phyloP scores from a whole-genome alignment of 2,329 filamentous ascomycete genomes.

The Teratosphaeria epicoccoides region DNA sequence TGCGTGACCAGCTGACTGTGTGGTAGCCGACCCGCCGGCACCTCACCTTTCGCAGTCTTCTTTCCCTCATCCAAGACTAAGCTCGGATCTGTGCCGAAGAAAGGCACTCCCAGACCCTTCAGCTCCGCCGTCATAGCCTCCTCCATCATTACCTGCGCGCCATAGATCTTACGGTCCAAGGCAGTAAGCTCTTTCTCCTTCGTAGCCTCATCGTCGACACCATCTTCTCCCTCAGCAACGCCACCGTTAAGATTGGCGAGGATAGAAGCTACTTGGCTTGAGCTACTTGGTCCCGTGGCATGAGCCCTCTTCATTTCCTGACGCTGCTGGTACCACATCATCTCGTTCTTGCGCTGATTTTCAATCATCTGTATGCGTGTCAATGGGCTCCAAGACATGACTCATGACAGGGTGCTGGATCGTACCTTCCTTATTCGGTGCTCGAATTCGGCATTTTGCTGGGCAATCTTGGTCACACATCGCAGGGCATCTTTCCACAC shows the following conservation, averaged over 20 bases:
- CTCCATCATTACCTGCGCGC: conserved; percentile 49
- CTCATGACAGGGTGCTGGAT: conserved; percentile 1
- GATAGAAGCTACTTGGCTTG: conserved; percentile 23
- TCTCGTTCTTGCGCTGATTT: conserved; percentile 52
- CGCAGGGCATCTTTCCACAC: conserved; percentile 39
- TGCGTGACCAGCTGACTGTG: conserved; percentile 23
- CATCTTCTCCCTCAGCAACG: not conserved
- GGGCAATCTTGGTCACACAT: conserved; percentile 37
- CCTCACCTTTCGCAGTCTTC: conserved; percentile 8
- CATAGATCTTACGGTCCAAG: conserved; percentile 54
- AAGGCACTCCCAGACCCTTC: conserved; percentile 48
- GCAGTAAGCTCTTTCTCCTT: conserved; percentile 44
- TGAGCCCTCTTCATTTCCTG: conserved; percentile 26
- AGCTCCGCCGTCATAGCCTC: conserved; percentile 47
- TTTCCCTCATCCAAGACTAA: conserved; percentile 29
- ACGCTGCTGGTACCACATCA: conserved; percentile 40
- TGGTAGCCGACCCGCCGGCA: conserved; percentile 12
- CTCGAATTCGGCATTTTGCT: conserved; percentile 34
- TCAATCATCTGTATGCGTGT: conserved; percentile 43
- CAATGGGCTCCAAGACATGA: conserved; percentile 11
- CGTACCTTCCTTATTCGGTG: conserved; percentile 31
- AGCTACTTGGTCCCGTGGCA: conserved; percentile 17
- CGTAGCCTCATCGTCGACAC: conserved; percentile 7
- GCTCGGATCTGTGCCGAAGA: conserved; percentile 44
- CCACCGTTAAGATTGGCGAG: conserved; percentile 16